A percentile compares a stretch with the other conserved stretches of the same genome.
Evolutionary conservation across 208 protist genomes (phyloP).

Genomic region (Histomonas meleagridis): DNA sequence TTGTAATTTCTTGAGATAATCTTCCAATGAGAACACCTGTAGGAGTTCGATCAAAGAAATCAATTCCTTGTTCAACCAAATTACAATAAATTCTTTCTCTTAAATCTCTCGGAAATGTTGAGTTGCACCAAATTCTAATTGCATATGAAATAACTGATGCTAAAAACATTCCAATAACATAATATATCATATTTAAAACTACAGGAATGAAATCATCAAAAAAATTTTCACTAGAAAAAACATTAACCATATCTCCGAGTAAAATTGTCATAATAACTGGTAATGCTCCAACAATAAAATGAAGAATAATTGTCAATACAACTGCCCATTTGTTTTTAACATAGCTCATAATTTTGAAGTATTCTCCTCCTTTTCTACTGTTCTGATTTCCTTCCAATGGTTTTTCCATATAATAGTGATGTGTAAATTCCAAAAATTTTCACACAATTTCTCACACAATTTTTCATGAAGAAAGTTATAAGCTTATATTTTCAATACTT

Average conservation of each 20-base stretch:
- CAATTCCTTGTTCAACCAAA: background rate
- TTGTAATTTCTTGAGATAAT: background rate
- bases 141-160: no score
- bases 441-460: no score
- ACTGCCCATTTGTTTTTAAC: background rate
- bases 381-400: no score
- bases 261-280: background rate
- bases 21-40: background rate
- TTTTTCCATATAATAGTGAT: no score
- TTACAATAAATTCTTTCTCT: background rate
- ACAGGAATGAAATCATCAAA: background rate
- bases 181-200: background rate
- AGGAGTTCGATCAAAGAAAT: background rate
- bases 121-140: background rate
- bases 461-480: no score
- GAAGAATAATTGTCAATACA: background rate
- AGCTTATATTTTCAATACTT: no score
- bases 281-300: background rate
- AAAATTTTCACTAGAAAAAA: background rate
- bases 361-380: no score
- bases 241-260: background rate
- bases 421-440: no score
- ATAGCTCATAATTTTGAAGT: background rate
- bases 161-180: background rate
- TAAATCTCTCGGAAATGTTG: background rate